phyloP scores from a whole-genome alignment of 306 rosid species.

The Abrus pulchellus region DNA sequence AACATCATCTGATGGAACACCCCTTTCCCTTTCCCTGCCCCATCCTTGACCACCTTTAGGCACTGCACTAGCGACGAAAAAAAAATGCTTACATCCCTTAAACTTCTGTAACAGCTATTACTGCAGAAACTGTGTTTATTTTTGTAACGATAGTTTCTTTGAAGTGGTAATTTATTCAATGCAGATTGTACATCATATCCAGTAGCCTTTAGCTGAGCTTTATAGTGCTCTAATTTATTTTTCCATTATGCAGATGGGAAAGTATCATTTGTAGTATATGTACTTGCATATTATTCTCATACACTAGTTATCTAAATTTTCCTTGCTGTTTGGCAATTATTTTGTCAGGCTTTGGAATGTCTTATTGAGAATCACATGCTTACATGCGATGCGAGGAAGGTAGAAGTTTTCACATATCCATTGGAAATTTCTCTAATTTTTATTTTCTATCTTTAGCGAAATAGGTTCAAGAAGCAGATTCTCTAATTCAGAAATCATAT shows the following conservation, averaged over 20 bases:
- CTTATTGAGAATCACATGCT: slow-evolving; percentile 98
- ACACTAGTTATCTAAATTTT: slow-evolving; percentile 35
- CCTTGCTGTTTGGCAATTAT: slow-evolving; percentile 42
- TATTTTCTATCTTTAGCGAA: slow-evolving; percentile 4
- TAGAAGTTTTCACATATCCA: slow-evolving; percentile 45
- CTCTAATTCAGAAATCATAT: neutral
- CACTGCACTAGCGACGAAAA: neutral
- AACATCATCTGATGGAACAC: neutral
- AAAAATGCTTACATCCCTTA: neutral
- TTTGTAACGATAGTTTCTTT: slow-evolving; percentile 28
- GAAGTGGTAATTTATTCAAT: slow-evolving; percentile 23
- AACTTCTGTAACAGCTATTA: neutral
- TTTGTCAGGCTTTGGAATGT: slow-evolving; percentile 92
- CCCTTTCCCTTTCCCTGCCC: neutral
- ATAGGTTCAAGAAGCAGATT: neutral
- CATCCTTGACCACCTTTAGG: neutral
- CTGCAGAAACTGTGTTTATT: slow-evolving; percentile 12
- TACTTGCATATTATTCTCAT: slow-evolving; percentile 14
- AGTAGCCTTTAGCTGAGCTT: slow-evolving; percentile 6
- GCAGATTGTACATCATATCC: neutral
- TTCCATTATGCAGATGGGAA: neutral
- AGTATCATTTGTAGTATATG: slow-evolving; percentile 16
- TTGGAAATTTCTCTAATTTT: slow-evolving; percentile 19
- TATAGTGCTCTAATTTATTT: slow-evolving; percentile 7
- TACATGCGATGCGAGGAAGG: slow-evolving; percentile 93